Conservation (phyloP, 495 filamentous ascomycete genomes). For the Penicillium nucicola region DNA sequence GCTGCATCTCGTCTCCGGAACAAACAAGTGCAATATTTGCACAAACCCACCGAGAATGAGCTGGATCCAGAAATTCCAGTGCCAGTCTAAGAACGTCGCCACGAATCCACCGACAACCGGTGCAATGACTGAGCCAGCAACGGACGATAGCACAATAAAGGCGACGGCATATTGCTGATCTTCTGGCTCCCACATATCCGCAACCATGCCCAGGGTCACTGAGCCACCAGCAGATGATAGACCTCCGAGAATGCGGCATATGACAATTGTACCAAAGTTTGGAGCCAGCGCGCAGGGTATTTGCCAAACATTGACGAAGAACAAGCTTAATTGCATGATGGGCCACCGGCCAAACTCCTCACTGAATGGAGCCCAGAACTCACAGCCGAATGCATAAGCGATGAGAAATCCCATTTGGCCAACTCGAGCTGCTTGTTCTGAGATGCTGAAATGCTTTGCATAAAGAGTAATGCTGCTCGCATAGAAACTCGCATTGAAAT, state of each 20-base stretch:
- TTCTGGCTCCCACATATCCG: constrained; percentile 74
- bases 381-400: constrained; percentile 75
- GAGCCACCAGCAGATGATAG: constrained; percentile 74
- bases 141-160: constrained; percentile 74
- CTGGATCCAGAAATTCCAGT: constrained; percentile 80
- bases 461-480: constrained; percentile 63
- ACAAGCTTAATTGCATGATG: constrained; percentile 65
- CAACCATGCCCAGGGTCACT: constrained; percentile 82
- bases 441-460: constrained; percentile 59
- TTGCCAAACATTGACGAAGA: constrained; percentile 74
- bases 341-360: constrained; percentile 76
- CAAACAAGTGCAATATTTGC: constrained; percentile 60
- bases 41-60: constrained; percentile 70
- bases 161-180: constrained; percentile 64
- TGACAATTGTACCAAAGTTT: constrained; percentile 65
- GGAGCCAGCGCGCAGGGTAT: constrained; percentile 68
- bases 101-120: constrained; percentile 79
- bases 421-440: constrained; percentile 59
- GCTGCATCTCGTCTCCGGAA: constrained; percentile 66
- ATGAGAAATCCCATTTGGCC: constrained; percentile 72
- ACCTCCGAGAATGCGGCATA: constrained; percentile 64
- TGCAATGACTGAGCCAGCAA: constrained; percentile 72
- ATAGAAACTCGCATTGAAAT: constrained; percentile 77
- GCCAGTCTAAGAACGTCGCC: constrained; percentile 61
- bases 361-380: constrained; percentile 81